These are phyloP conservation scores for Peronospora farinosa DNA, from an alignment of 352 stramenopile species.

Conservation along the genomic window DNA sequence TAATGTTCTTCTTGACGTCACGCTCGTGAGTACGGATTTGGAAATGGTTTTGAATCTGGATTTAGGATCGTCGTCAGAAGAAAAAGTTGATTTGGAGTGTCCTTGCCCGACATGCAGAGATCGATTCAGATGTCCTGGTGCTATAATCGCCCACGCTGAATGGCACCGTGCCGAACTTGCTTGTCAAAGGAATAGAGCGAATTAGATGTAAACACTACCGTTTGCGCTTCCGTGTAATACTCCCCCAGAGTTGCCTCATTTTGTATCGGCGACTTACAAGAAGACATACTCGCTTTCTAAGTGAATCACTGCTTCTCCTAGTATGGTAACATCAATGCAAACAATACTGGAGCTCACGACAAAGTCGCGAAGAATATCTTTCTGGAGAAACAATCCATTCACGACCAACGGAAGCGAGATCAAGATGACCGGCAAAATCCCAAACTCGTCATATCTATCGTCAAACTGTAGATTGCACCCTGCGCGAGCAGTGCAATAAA, in stretches of 20 bases:
- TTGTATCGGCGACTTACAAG: no score
- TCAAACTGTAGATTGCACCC: constrained; percentile 51
- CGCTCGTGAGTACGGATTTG: background rate
- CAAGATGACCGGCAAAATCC: constrained; percentile 24
- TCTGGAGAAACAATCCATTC: constrained; percentile 48
- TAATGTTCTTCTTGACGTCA: constrained; percentile 23
- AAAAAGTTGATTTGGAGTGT: constrained; percentile 17
- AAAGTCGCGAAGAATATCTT: constrained; percentile 50
- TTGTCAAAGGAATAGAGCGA: background rate
- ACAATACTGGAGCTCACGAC: constrained; percentile 46
- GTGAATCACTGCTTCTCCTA: constrained; percentile 48
- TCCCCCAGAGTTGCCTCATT: no score
- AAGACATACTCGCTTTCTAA: constrained; percentile 17
- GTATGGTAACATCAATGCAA: constrained; percentile 36
- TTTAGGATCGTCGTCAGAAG: constrained; percentile 15
- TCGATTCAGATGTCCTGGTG: constrained; percentile 6
- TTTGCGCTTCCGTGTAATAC: no score
- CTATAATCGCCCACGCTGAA: constrained; percentile 8
- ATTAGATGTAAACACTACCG: background rate
- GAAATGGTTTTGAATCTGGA: constrained; percentile 13
- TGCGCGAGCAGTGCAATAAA: constrained; percentile 54
- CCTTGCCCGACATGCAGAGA: constrained; percentile 4
- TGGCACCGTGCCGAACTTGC: constrained; percentile 4
- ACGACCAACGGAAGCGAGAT: constrained; percentile 35
- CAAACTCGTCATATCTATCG: constrained; percentile 20